A percentile compares a stretch with the other conserved stretches of the same genome.
phyloP scores from a whole-genome alignment of 108 stramenopile species.

The Asterionellopsis glacialis region DNA sequence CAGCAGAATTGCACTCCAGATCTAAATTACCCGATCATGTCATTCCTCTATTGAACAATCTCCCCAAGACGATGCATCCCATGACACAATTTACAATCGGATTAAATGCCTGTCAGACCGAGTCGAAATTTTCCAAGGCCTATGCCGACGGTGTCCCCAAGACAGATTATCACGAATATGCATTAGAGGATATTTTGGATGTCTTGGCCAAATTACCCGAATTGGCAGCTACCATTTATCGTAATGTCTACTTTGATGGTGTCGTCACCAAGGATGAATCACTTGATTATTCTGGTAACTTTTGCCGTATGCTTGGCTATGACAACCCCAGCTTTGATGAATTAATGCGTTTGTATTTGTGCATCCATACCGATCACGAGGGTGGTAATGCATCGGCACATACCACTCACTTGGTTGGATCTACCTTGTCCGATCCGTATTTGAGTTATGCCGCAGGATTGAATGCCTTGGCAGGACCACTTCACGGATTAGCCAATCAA shows the following conservation, averaged over 20 bases:
- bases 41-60: slow-evolving; percentile 83
- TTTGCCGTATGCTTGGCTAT: slow-evolving; percentile 98
- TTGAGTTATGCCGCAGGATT: slow-evolving; percentile 93
- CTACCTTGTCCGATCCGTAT: slow-evolving; percentile 95
- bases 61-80: slow-evolving; percentile 98
- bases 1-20: slow-evolving; percentile 89
- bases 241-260: slow-evolving; percentile 95
- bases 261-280: slow-evolving; percentile 84
- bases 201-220: slow-evolving; percentile 95
- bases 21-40: slow-evolving; percentile 89
- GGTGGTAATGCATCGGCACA: slow-evolving; percentile 99
- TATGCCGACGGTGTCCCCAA: slow-evolving; percentile 91
- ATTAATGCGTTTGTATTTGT: slow-evolving; percentile 98
- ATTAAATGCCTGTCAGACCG: slow-evolving; percentile 90
- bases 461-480: slow-evolving; percentile 96
- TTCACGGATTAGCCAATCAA: slow-evolving; percentile 99
- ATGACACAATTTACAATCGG: slow-evolving; percentile 98
- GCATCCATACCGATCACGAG: slow-evolving; percentile 99
- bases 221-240: slow-evolving; percentile 97
- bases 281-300: slow-evolving; percentile 98
- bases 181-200: slow-evolving; percentile 93
- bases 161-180: slow-evolving; percentile 89
- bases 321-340: slow-evolving; percentile 93
- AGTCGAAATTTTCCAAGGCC: slow-evolving; percentile 92
- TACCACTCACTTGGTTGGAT: slow-evolving; percentile 98